phyloP scores from a whole-genome alignment of 2,329 filamentous ascomycete species.

The Truncatella angustata region DNA sequence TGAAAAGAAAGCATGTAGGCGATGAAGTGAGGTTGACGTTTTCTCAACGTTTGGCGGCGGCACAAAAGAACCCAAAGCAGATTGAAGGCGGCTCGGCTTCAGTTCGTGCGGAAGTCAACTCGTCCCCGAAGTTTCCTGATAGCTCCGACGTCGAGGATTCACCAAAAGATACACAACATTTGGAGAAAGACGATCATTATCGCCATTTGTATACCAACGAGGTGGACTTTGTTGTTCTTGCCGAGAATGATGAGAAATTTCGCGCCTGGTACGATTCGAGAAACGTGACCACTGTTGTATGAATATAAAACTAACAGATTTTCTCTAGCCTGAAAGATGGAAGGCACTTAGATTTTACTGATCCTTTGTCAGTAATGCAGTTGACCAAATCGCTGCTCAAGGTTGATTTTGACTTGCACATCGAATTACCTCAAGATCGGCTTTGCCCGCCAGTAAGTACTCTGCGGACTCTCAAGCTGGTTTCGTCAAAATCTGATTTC shows the following conservation, averaged over 20 bases:
- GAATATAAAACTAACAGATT: too few relatives aligned
- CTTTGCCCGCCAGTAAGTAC: slow-evolving; percentile 76
- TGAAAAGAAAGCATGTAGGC: slow-evolving; percentile 22
- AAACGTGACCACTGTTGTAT: too few relatives aligned
- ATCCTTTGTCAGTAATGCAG: slow-evolving; percentile 74
- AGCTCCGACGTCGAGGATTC: background rate
- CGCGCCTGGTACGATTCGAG: slow-evolving; percentile 14
- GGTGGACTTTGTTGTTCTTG: slow-evolving; percentile 23
- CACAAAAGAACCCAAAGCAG: background rate
- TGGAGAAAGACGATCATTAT: slow-evolving; percentile 21
- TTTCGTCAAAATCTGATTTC: background rate
- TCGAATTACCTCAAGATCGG: slow-evolving; percentile 73
- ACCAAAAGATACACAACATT: background rate
- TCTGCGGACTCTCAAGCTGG: too few relatives aligned
- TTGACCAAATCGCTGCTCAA: slow-evolving; percentile 78
- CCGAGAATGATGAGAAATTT: slow-evolving; percentile 21
- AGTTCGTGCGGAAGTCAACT: background rate
- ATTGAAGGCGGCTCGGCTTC: background rate
- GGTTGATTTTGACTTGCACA: slow-evolving; percentile 68
- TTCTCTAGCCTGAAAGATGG: slow-evolving; percentile 23
- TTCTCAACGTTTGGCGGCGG: background rate
- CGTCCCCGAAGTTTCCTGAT: background rate
- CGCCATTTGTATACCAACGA: slow-evolving; percentile 22
- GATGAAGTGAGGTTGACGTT: slow-evolving; percentile 13
- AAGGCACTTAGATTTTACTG: slow-evolving; percentile 71